Percentiles rank a stretch among this genome's conserved stretches.
These are phyloP conservation scores for Biscogniauxia sp. DNA, from an alignment of 2,329 filamentous ascomycete genomes.

Conservation along the genomic window DNA sequence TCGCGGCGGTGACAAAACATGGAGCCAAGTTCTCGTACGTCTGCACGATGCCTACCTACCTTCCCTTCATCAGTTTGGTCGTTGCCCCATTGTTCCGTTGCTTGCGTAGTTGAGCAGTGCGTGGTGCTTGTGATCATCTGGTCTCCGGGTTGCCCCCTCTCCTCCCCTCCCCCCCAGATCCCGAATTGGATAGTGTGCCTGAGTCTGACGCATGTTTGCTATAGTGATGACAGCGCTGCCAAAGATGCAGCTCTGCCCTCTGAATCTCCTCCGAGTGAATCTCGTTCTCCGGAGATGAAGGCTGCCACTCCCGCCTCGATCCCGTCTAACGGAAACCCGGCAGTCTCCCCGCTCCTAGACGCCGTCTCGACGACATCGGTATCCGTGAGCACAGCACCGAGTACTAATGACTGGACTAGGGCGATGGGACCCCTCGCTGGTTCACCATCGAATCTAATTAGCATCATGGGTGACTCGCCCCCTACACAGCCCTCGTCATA, in stretches of 20 bases:
- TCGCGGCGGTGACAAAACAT: slow-evolving; percentile 37
- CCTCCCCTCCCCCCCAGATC: neutral
- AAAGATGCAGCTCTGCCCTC: slow-evolving; percentile 25
- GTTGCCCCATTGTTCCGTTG: slow-evolving; percentile 5
- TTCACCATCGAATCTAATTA: slow-evolving; percentile 35
- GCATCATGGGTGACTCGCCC: slow-evolving; percentile 36
- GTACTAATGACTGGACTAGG: slow-evolving; percentile 33
- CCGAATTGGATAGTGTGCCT: neutral
- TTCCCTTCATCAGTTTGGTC: slow-evolving; percentile 18
- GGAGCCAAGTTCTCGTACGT: slow-evolving; percentile 34
- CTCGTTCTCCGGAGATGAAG: slow-evolving; percentile 30
- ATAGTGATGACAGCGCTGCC: slow-evolving; percentile 18
- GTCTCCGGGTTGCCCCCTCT: slow-evolving; percentile 8
- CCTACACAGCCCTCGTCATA: slow-evolving; percentile 38
- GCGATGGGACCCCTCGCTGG: slow-evolving; percentile 30
- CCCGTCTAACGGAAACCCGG: slow-evolving; percentile 26
- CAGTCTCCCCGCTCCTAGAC: slow-evolving; percentile 30
- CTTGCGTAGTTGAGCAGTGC: slow-evolving; percentile 4
- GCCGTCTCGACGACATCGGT: slow-evolving; percentile 32
- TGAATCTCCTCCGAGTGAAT: slow-evolving; percentile 24
- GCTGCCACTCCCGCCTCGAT: slow-evolving; percentile 30
- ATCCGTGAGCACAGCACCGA: slow-evolving; percentile 33
- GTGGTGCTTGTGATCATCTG: slow-evolving; percentile 17
- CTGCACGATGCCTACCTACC: neutral
- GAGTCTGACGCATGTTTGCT: slow-evolving; percentile 12